Base-by-base conservation (phyloP, 495 filamentous ascomycete species). In the Penicillium paradoxum region DNA sequence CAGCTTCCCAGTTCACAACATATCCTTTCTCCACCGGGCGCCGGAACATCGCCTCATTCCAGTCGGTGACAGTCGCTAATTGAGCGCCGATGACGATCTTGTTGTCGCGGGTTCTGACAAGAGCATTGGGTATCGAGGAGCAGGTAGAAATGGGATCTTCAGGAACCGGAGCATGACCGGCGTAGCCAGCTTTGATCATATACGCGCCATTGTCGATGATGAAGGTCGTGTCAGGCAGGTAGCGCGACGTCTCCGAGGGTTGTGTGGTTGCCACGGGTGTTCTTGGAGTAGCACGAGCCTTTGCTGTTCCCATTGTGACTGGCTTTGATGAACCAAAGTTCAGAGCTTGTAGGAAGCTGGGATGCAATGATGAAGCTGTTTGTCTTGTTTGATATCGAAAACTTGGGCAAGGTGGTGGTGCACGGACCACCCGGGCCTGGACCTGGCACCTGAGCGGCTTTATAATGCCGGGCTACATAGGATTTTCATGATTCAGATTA, bases 1-100 rank as follows among this genome's bases (percentile, higher is more conserved):
- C 84, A 0, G 85, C 87, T 66, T 97, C 95, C 93, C 93, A 99
- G 62, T 95, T 97, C 42, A 96, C 90, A 33, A 96, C 76, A 65
- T 87, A 97, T 25, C 93, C 93, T 69, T 93, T 96, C 73, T 99
- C 93, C 18, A 97, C 87, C 0, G 93, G 93, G 11, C 93, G 81
- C 32, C 91, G 82, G 60, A 96, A 96, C 13, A 78, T 77, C 53
- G 93, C 83, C 63, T 96, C 91, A 51, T 90, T 91, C 75, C 91
- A 96, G 65, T 97, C 91, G 43, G 75, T 83, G 63, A 91, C 91
- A 56, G 83, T 80, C 29, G 60, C 63, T n/a, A 96, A 70, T 54
- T 96, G 86, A 2, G 89, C 82, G 24, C 83, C 91, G 55, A 96
- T 79, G 56, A 89, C 91, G 10, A 83, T 79, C 43, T 84, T 83